These are phyloP conservation scores for Pythium dissimile DNA, from an alignment of 352 stramenopile genomes.

Conservation along the genomic window DNA sequence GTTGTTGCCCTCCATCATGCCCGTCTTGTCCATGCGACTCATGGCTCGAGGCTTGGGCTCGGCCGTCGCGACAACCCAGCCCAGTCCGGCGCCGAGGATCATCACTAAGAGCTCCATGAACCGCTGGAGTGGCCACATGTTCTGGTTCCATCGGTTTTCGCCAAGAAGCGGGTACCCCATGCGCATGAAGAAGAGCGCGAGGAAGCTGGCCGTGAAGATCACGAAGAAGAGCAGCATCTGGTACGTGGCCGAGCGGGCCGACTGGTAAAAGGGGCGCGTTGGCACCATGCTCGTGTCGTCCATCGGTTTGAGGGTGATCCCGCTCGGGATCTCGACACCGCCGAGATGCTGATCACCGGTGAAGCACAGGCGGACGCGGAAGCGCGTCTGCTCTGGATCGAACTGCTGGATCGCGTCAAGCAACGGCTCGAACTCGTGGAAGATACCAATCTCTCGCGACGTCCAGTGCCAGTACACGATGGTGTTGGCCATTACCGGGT, in stretches of 20 bases:
- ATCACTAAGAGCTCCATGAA: conserved; percentile 76
- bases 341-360: conserved; percentile 78
- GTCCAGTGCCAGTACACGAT: conserved; percentile 86
- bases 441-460: conserved; percentile 77
- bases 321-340: conserved; percentile 66
- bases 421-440: conserved; percentile 82
- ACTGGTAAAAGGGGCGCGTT: conserved; percentile 75
- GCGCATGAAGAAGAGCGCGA: conserved; percentile 65
- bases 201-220: conserved; percentile 73
- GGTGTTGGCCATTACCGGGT: conserved; percentile 62
- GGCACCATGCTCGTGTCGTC: conserved; percentile 79
- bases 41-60: conserved; percentile 71
- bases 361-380: conserved; percentile 76
- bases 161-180: conserved; percentile 72
- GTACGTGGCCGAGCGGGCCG: conserved; percentile 53
- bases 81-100: conserved; percentile 47
- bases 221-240: conserved; percentile 82
- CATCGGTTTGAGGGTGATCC: conserved; percentile 75
- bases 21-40: conserved; percentile 72
- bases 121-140: conserved; percentile 82
- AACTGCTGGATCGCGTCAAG: conserved; percentile 75
- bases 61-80: conserved; percentile 60
- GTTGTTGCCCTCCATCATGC: conserved; percentile 45
- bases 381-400: conserved; percentile 57
- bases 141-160: conserved; percentile 51